Conservation (phyloP, 805 yeast species). For the Candida arabinofermentans region DNA sequence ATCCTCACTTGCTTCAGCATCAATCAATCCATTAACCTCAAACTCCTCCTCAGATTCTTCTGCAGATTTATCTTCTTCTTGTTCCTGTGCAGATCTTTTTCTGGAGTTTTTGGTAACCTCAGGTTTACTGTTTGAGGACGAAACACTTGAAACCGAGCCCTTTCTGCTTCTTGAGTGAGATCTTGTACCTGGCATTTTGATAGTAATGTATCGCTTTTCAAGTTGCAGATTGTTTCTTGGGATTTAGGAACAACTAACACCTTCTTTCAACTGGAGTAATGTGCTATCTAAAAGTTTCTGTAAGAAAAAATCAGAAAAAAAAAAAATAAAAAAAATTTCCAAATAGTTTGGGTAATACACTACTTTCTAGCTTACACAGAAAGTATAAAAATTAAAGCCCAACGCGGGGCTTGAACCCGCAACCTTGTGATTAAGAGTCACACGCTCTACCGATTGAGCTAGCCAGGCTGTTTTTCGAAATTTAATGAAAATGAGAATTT, state of each 20-base stretch:
- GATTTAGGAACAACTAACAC: not conserved
- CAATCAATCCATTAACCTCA: constrained; percentile 35
- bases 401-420: constrained; percentile 28
- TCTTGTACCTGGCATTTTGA: not conserved
- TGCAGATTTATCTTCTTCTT: constrained; percentile 16
- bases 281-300: no score
- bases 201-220: not conserved
- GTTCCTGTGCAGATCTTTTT: constrained; percentile 10
- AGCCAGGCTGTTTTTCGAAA: constrained; percentile 16
- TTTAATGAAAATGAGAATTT: no score
- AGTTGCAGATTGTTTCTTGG: no score
- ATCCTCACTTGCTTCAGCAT: constrained; percentile 39
- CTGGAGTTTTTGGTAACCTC: not conserved
- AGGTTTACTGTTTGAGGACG: not conserved
- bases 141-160: not conserved
- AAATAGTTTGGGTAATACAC: no score
- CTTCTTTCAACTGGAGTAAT: no score
- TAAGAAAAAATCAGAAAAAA: not conserved
- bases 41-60: constrained; percentile 20
- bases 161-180: not conserved
- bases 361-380: not conserved
- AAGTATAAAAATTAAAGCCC: constrained; percentile 15
- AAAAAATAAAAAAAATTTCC: not conserved
- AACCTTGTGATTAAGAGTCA: constrained; percentile 27
- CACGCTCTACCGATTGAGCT: constrained; percentile 29